Evolutionary conservation across 2,329 filamentous ascomycete genomes (phyloP).

Genomic region (Sporothrix brasiliensis): DNA sequence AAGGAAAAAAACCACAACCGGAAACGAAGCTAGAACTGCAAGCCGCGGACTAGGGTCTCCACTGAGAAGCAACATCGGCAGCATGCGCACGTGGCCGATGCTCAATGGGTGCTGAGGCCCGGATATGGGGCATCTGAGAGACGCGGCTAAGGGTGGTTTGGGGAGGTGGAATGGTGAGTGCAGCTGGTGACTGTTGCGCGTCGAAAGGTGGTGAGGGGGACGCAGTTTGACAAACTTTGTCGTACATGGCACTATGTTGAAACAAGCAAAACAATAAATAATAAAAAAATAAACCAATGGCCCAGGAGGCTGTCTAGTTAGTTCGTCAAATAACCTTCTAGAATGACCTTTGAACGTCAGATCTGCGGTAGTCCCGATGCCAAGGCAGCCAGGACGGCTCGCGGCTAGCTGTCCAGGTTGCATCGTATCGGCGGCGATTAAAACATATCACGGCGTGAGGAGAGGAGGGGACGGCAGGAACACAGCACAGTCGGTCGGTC

Average conservation of each 20-base stretch:
- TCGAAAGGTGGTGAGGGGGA: background rate
- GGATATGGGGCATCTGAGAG: conserved; percentile 24
- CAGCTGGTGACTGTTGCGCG: too few relatives aligned
- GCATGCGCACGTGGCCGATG: conserved; percentile 42
- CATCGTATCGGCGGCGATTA: conserved; percentile 1
- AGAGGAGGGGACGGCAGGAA: background rate
- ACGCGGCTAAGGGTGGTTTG: conserved; percentile 27
- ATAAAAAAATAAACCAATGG: background rate
- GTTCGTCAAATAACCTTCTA: background rate
- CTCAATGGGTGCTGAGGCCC: conserved; percentile 40
- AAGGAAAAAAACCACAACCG: conserved; percentile 31
- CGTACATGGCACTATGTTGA: background rate
- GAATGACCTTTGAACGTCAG: background rate
- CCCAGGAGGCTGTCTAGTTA: background rate
- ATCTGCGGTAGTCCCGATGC: background rate
- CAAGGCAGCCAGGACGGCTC: conserved; percentile 2
- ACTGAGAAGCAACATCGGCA: conserved; percentile 39
- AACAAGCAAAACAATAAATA: background rate
- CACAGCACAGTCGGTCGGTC: background rate
- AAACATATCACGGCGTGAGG: too few relatives aligned
- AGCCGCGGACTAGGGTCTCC: conserved; percentile 39
- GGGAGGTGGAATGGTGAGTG: background rate
- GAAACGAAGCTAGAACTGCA: conserved; percentile 37
- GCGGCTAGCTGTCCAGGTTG: conserved; percentile 3
- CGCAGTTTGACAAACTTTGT: background rate